Base-by-base conservation (phyloP, 2,329 filamentous ascomycete genomes). In the Lasiodiplodia sp. region DNA sequence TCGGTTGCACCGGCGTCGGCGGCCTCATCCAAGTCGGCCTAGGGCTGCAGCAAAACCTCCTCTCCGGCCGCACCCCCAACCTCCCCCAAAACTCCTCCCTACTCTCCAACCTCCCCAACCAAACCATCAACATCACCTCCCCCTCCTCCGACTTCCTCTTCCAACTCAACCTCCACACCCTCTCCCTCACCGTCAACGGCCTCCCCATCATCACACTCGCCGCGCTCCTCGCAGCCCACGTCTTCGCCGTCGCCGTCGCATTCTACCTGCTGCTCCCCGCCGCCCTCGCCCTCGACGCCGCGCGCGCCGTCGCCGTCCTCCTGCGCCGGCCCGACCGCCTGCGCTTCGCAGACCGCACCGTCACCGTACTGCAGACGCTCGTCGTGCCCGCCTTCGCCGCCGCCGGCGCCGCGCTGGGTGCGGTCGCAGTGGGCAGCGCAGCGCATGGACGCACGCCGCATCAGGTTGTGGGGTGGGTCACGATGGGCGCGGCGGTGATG, bases 1-100 rank as follows among this genome's bases (percentile, higher is more conserved):
- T 66, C 6, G 63, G 63, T 23, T 66, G 63, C 63, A 56, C 34
- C 34, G 63, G 63, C 51, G 63, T 66, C 51, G 63, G 63, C 31
- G 63, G 63, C 6, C 63, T 66, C 12, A 47, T 44, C 21, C 63
- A 66, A 31, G 51, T 66, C 34, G 51, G 63, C 21, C 25, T 25
- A 3, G 63, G 63, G 7, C 63, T 66, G 10, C n/a, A 60, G 16
- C n/a, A 60, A 28, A 60, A 47, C 56, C 23, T 47, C 18, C 18
- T 28, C 23, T 4, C 47, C 18, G 37, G 21, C n/a, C 37, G 11
- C 1, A 25, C 56, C 1, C 56, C 56, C 23, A 56, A 55, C 16
- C 16, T 66, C n/a, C 23, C 63, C 1, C 8, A 34, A 34, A 1
- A 0, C 1, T 1, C 23, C 21, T 18, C 40, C 34, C 38, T n/a